Conservation (phyloP, 1,284 basidiomycete species). For the Microbotryum intermedium region DNA sequence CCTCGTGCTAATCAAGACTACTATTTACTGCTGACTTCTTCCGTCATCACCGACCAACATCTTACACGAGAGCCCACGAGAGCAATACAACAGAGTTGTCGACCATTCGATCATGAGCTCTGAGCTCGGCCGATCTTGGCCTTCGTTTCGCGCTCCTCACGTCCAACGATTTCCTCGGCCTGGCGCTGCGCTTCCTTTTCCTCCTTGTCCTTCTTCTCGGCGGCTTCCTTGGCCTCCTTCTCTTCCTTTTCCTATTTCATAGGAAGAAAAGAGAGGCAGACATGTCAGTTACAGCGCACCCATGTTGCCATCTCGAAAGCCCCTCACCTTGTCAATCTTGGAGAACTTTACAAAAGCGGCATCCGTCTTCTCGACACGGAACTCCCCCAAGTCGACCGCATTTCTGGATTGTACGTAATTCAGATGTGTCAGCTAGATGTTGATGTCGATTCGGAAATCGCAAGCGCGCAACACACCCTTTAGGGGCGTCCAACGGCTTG, state of each 20-base stretch:
- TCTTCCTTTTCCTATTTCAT: constrained; percentile 6
- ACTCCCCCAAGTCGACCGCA: constrained; percentile 14
- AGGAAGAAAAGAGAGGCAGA: neutral
- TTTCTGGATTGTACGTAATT: neutral
- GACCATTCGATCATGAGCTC: neutral
- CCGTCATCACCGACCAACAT: no score
- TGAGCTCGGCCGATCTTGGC: neutral
- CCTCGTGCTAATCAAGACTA: no score
- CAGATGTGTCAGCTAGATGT: neutral
- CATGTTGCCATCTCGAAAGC: neutral
- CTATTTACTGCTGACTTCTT: no score
- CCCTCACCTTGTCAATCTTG: constrained; percentile 29
- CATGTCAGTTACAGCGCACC: neutral
- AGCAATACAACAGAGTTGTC: no score
- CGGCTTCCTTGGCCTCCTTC: constrained; percentile 39
- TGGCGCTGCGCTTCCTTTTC: constrained; percentile 13
- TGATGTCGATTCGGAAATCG: neutral
- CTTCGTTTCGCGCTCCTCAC: constrained; percentile 4
- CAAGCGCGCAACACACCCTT: constrained; percentile 35
- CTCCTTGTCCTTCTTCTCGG: constrained; percentile 31
- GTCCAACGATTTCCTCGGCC: no score
- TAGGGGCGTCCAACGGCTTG: constrained; percentile 36
- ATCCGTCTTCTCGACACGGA: constrained; percentile 16
- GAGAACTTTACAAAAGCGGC: constrained; percentile 23
- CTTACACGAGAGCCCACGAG: no score